Base-by-base conservation (phyloP, 768 basidiomycete species). In the Rhizopogon vesiculosus region DNA sequence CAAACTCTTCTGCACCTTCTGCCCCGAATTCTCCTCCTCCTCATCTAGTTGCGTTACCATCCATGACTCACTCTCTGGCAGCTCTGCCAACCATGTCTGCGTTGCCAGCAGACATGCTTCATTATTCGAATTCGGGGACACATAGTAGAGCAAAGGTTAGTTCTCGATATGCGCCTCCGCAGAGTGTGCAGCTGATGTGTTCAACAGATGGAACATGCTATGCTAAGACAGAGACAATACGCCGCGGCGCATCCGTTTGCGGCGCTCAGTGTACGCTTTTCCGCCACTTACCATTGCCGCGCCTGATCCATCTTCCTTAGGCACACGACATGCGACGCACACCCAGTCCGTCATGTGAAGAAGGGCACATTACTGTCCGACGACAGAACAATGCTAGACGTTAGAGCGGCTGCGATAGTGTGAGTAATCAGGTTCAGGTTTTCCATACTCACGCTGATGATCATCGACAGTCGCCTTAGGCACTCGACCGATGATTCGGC, bases 31-130 rank as follows among this genome's bases (percentile, higher is more conserved):
- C 70, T 22, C 67, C 67, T 7, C 69, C 69, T 51, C 56, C 55
- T 22, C 62, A 65, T 22, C 67, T 72, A 51, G 61, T 61, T 10
- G 56, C 69, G 29, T 61, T 72, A 9, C 69, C 69, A 2, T 63
- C 70, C 57, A 66, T 70, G 69, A 67, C 57, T 6, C 69, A 72
- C 55, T 69, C 67, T 53, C 65, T 70, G 51, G 69, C 65, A 25
- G 51, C 61, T 2, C 62, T 70, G 8, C 69, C 69, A 3, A 64
- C 61, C 16, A 70, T 70, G 67, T 67, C 67, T 31, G 56, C 67
- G 15, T 35, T 70, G 13, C 69, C 69, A 42, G 53, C 61, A 3
- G 69, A 64, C 42, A 70, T 70, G 69, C 43, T 70, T 49, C 67
- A 72, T 57, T 61, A 68, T 38, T 51, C 50, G 25, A 70, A 70